phyloP scores from a whole-genome alignment of 345 rosid genomes.

The Eucalyptus cloeziana region DNA sequence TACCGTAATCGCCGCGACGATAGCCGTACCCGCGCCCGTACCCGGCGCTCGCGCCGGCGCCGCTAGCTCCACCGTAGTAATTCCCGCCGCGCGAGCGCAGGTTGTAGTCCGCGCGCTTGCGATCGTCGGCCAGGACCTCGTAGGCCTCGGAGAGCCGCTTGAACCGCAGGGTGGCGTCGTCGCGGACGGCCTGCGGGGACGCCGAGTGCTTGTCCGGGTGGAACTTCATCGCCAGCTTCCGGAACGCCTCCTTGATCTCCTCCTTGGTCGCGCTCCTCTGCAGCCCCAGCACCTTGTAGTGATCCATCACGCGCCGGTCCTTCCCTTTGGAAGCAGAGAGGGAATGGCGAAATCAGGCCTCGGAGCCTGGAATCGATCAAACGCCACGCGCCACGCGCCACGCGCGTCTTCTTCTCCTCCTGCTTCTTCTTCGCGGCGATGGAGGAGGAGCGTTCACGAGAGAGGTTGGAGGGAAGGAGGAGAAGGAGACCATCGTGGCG shows the following conservation, averaged over 20 bases:
- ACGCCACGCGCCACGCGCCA: background rate
- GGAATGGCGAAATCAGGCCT: background rate
- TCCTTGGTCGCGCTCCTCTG: constrained; percentile 49
- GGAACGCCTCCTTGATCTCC: constrained; percentile 75
- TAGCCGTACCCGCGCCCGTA: constrained; percentile 15
- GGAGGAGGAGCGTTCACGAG: background rate
- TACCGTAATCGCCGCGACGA: background rate
- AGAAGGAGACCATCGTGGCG: background rate
- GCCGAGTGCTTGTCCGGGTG: constrained; percentile 87
- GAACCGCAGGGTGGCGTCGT: constrained; percentile 49
- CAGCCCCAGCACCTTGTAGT: constrained; percentile 61
- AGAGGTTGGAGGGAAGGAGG: background rate
- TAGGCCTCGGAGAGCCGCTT: constrained; percentile 86
- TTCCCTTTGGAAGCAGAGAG: background rate
- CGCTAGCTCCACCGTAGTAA: background rate
- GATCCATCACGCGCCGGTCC: constrained; percentile 31
- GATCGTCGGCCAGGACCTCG: constrained; percentile 48
- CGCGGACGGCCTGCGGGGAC: constrained; percentile 39
- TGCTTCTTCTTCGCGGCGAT: background rate
- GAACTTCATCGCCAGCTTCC: constrained; percentile 52
- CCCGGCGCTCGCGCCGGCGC: background rate
- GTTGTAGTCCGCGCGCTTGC: constrained; percentile 63
- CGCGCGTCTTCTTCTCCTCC: background rate
- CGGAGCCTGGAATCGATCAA: background rate
- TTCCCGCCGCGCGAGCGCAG: constrained; percentile 6